A percentile compares a stretch with the other conserved stretches of the same genome.
phyloP scores from a whole-genome alignment of 352 stramenopile genomes.

The Globisporangium yorkense region DNA sequence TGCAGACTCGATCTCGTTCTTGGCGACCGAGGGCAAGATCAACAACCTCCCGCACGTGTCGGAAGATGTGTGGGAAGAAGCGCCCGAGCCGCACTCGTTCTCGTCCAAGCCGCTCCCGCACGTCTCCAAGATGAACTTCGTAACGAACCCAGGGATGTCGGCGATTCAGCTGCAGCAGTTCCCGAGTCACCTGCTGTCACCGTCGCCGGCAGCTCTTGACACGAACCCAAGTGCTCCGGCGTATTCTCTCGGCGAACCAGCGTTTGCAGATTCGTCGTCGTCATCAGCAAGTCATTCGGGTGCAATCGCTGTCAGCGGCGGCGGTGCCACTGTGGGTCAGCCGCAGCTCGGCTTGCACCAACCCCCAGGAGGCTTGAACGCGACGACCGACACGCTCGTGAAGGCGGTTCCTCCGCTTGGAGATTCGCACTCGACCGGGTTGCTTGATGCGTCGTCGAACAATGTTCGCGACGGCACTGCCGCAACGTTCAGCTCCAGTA shows the following conservation, averaged over 20 bases:
- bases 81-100: slow-evolving; percentile 76
- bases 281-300: not conserved
- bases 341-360: not conserved
- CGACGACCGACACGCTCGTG: slow-evolving; percentile 3
- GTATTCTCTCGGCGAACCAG: slow-evolving; percentile 9
- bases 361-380: not conserved
- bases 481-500: slow-evolving; percentile 19
- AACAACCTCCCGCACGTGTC: slow-evolving; percentile 75
- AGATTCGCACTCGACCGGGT: not conserved
- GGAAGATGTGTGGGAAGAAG: slow-evolving; percentile 85
- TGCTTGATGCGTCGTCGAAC: slow-evolving; percentile 2
- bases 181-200: slow-evolving; percentile 12
- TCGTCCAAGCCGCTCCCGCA: slow-evolving; percentile 71
- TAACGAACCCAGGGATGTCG: slow-evolving; percentile 16
- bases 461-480: slow-evolving; percentile 7
- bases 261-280: slow-evolving; percentile 12
- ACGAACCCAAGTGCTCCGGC: slow-evolving; percentile 2
- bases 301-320: not conserved
- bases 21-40: slow-evolving; percentile 82
- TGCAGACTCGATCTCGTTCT: slow-evolving; percentile 89
- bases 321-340: not conserved
- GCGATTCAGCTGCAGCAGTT: slow-evolving; percentile 10
- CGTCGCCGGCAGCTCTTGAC: slow-evolving; percentile 5
- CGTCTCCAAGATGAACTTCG: slow-evolving; percentile 78
- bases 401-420: not conserved